Conservation (phyloP, 2,329 filamentous ascomycete genomes). For the Davidsoniella virescens region DNA sequence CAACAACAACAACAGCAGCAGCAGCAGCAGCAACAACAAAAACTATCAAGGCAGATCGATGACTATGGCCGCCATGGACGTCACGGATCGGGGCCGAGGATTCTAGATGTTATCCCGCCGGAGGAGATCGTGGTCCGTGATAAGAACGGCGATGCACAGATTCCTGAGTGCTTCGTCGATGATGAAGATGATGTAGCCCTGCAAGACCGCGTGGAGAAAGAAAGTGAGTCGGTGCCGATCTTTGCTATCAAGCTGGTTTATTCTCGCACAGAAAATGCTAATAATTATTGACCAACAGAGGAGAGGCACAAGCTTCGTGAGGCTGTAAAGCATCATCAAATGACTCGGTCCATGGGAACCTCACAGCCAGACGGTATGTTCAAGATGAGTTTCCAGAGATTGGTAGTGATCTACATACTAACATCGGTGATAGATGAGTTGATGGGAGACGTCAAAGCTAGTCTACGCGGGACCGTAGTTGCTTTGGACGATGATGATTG, state of each 20-base stretch:
- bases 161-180: slow-evolving; percentile 22
- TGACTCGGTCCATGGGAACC: slow-evolving; percentile 38
- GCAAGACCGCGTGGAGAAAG: slow-evolving; percentile 41
- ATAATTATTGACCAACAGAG: slow-evolving; percentile 23
- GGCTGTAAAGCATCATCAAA: slow-evolving; percentile 43
- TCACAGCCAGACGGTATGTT: slow-evolving; percentile 43
- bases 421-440: slow-evolving; percentile 36
- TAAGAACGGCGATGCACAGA: slow-evolving; percentile 44
- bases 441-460: slow-evolving; percentile 51
- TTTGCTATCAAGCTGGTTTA: no score
- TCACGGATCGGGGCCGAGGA: slow-evolving; percentile 3
- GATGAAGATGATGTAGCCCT: slow-evolving; percentile 38
- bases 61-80: neutral
- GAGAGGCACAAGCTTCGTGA: slow-evolving; percentile 45
- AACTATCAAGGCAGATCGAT: neutral
- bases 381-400: neutral
- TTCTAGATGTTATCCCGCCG: slow-evolving; percentile 12
- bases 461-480: slow-evolving; percentile 54
- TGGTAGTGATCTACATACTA: neutral
- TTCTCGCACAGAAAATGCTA: slow-evolving; percentile 17
- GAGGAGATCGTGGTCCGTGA: slow-evolving; percentile 47
- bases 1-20: neutral
- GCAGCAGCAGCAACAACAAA: neutral
- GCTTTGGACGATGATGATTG: slow-evolving; percentile 69
- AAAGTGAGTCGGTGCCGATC: slow-evolving; percentile 26